Evolutionary conservation across 2,329 filamentous ascomycete species (phyloP).

Genomic region (Curvularia verruculosa): DNA sequence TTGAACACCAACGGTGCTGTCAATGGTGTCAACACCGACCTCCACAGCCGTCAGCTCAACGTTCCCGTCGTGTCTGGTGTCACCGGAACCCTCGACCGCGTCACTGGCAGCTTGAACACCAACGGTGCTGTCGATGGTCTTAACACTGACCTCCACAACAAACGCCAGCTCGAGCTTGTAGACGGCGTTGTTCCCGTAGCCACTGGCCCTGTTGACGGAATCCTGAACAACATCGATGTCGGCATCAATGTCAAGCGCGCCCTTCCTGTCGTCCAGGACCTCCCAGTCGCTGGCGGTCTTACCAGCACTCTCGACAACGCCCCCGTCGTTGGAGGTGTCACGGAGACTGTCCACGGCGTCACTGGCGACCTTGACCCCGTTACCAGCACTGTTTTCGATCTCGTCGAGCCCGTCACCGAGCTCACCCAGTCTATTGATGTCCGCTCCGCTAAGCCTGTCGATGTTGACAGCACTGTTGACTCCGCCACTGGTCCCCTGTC

Average conservation of each 20-base stretch:
- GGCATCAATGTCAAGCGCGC: neutral
- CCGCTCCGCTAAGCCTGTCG: neutral
- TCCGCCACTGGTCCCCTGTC: neutral
- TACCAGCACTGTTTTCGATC: neutral
- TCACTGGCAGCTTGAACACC: neutral
- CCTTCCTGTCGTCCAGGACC: neutral
- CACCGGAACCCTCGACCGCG: neutral
- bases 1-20: neutral
- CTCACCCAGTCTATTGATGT: neutral
- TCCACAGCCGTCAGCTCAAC: neutral
- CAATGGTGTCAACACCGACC: neutral
- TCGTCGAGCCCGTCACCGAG: slow-evolving; percentile 1
- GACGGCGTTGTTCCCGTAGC: neutral
- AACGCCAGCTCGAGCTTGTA: neutral
- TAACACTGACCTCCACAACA: neutral
- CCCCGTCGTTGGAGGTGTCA: slow-evolving; percentile 1
- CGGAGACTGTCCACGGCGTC: neutral
- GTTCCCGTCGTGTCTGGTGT: neutral
- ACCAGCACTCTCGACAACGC: neutral
- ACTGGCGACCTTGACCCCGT: neutral
- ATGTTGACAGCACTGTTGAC: neutral
- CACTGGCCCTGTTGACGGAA: neutral
- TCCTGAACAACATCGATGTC: neutral
- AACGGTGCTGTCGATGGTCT: neutral
- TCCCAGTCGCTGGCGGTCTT: neutral